A percentile compares a stretch with the other conserved stretches of the same genome.
Evolutionary conservation across 805 yeast species (phyloP).

Genomic region (Saturnispora bothae): DNA sequence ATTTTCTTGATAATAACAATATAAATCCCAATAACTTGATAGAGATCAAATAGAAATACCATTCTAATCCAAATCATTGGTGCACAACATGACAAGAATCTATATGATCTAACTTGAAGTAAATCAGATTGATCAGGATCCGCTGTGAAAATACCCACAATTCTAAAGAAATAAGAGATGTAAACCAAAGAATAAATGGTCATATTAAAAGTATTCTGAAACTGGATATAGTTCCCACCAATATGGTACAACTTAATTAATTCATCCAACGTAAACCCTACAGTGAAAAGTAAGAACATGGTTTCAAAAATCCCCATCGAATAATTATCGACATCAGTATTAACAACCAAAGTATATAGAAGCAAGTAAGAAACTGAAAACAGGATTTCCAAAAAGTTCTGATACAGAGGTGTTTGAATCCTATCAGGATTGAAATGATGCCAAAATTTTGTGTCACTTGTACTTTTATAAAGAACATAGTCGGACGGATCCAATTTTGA

Average conservation of each 20-base stretch:
- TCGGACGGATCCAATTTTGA: constrained; percentile 57
- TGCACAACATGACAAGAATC: constrained; percentile 68
- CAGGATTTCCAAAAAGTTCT: constrained; percentile 58
- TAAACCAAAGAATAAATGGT: constrained; percentile 47
- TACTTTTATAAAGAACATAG: constrained; percentile 53
- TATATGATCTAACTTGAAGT: constrained; percentile 35
- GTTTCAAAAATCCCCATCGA: constrained; percentile 39
- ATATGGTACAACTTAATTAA: constrained; percentile 61
- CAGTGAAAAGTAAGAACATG: constrained; percentile 52
- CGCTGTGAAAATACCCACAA: constrained; percentile 29
- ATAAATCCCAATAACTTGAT: constrained; percentile 79
- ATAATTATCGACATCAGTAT: constrained; percentile 36
- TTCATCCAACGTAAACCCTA: constrained; percentile 62
- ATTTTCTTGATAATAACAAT: constrained; percentile 73
- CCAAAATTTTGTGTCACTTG: constrained; percentile 41
- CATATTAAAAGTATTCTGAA: constrained; percentile 74
- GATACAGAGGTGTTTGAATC: constrained; percentile 77
- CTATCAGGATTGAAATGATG: constrained; percentile 75
- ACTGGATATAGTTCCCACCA: constrained; percentile 60
- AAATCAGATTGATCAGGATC: constrained; percentile 17
- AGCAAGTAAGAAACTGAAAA: constrained; percentile 54
- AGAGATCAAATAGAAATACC: constrained; percentile 65
- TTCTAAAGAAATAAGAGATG: constrained; percentile 45
- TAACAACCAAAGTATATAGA: constrained; percentile 54
- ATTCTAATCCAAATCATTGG: constrained; percentile 83